A percentile compares a stretch with the other conserved stretches of the same genome.
Evolutionary conservation across 106 monocot species (phyloP).

Genomic region (Chionographis japonica): DNA sequence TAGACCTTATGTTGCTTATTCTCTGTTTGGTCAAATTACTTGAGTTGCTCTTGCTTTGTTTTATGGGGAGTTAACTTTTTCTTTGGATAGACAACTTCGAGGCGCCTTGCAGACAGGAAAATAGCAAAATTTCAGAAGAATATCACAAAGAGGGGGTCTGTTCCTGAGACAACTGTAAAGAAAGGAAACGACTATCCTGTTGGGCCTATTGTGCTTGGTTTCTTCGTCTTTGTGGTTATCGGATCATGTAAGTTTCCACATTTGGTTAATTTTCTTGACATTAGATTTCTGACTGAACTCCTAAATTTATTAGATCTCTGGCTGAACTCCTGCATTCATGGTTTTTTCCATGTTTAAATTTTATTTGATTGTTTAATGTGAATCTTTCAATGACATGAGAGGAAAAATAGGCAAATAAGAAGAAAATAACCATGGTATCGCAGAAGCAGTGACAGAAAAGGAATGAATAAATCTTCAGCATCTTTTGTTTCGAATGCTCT

Average conservation of each 20-base stretch:
- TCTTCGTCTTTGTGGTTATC: slow-evolving; percentile 77
- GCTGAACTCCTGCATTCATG: too few relatives aligned
- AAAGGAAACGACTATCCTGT: slow-evolving; percentile 76
- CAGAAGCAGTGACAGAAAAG: too few relatives aligned
- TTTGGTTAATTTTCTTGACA: not conserved
- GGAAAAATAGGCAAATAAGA: too few relatives aligned
- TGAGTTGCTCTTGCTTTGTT: not conserved
- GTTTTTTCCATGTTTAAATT: too few relatives aligned
- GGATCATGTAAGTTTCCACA: slow-evolving; percentile 52
- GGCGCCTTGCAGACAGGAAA: slow-evolving; percentile 73
- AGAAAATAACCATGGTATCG: too few relatives aligned
- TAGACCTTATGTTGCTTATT: not conserved
- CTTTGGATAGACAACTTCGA: slow-evolving; percentile 60
- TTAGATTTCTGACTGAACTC: not conserved
- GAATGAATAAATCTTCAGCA: too few relatives aligned
- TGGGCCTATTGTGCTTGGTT: slow-evolving; percentile 67
- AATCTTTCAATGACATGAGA: too few relatives aligned
- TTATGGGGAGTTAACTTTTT: not conserved
- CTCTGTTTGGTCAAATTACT: not conserved
- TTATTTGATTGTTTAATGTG: too few relatives aligned
- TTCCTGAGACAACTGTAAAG: slow-evolving; percentile 67
- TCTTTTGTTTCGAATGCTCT: too few relatives aligned
- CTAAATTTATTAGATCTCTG: too few relatives aligned
- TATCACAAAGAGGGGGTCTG: slow-evolving; percentile 60
- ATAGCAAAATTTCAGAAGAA: slow-evolving; percentile 69